Evolutionary conservation across 768 basidiomycete genomes (phyloP), one percentile per base, ranked within the genome.

Genomic region (Agaricus subrufescens): DNA sequence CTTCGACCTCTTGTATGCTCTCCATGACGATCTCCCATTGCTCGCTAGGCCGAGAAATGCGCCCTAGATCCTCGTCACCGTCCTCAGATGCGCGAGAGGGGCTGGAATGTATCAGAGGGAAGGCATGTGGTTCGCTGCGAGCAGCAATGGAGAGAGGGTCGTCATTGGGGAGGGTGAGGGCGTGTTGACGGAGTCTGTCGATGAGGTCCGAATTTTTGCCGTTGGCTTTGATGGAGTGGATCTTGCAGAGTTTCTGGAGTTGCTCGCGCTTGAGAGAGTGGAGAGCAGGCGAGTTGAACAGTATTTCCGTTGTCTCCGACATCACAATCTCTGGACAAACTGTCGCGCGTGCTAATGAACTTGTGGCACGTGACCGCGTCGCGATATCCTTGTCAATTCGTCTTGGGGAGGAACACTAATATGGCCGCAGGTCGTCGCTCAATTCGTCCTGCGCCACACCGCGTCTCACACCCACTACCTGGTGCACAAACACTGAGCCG

Each of bases 11-110:
- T 50, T 81, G 73, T 38, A 88, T 91, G 57, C 82, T 81, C 52
- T 92, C 90, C 85, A 92, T 91, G n/a, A 91, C 82, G 57, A 92
- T 73, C 65, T 90, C 88, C 89, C 91, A 92, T 62, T 87, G 85
- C 62, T 89, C 87, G 63, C 88, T 89, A 0, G 87, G 86, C 43
- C 87, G 78, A 9, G 83, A 71, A 57, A 74, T 45, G 6, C 43
- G 47, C 8, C 12, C 15, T 27, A 42, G 30, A 26, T 50, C 47
- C 1, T 3, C 60, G 27, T 65, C 64, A 48, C 62, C 59, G 46
- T 62, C 54, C 29, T 55, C 58, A 51, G 50, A 49, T 8, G 38
- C 27, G 25, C 48, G 46, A 1, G 38, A 40, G 5, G 46, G 30
- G n/a, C 26, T 30, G 40, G 37, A 48, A 40, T 59, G 57, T 26